These are phyloP conservation scores for Eucalyptus coolabah DNA, from an alignment of 345 rosid genomes.

Conservation along the genomic window DNA sequence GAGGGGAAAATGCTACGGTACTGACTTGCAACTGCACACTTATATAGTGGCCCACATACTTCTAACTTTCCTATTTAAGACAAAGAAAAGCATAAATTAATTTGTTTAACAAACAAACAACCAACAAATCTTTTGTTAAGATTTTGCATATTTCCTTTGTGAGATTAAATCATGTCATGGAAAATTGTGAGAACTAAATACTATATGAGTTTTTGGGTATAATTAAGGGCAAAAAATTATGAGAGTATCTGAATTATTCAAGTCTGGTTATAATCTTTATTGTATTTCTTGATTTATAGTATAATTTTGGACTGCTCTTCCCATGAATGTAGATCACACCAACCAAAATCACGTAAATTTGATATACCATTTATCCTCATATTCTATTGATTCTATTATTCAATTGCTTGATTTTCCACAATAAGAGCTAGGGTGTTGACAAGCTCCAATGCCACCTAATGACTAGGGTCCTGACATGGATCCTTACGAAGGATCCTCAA, in stretches of 20 bases:
- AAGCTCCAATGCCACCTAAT: background rate
- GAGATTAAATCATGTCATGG: background rate
- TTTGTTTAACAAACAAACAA: background rate
- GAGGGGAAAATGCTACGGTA: background rate
- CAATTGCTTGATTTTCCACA: background rate
- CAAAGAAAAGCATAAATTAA: background rate
- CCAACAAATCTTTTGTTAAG: background rate
- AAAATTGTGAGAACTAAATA: background rate
- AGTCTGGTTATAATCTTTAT: too few species aligned
- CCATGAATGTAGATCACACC: background rate
- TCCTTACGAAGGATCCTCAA: background rate
- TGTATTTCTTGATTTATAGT: too few species aligned
- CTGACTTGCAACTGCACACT: background rate
- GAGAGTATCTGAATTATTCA: background rate
- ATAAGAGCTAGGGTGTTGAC: background rate
- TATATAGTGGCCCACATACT: background rate
- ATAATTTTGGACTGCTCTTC: background rate
- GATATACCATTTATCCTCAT: background rate
- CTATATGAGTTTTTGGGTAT: background rate
- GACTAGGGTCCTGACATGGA: background rate
- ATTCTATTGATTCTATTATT: too few species aligned
- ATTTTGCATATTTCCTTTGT: too few species aligned
- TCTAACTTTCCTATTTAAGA: background rate
- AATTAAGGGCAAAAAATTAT: background rate
- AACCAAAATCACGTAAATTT: too few species aligned